Conservation (phyloP, 2,329 filamentous ascomycete species). For the Biscogniauxia mediterranea region DNA sequence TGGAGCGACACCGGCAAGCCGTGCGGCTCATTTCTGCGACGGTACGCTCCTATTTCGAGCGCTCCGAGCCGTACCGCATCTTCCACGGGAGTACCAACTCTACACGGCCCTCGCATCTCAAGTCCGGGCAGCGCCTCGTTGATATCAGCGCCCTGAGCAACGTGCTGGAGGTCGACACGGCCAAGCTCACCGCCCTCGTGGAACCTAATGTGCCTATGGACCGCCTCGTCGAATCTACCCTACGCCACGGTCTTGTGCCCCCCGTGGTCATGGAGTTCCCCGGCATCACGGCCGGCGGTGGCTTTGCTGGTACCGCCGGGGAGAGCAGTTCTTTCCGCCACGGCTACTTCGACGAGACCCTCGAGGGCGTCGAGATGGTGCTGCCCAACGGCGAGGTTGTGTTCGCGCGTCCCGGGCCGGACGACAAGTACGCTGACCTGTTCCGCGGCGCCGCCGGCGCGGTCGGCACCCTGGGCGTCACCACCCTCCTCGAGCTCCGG, state of each 20-base stretch:
- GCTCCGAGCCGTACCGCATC: conserved; percentile 65
- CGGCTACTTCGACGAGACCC: conserved; percentile 68
- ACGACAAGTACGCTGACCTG: conserved; percentile 46
- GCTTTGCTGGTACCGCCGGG: conserved; percentile 68
- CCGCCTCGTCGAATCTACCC: conserved; percentile 61
- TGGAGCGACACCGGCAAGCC: conserved; percentile 51
- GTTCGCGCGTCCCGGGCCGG: conserved; percentile 39
- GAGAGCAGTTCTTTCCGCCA: conserved; percentile 69
- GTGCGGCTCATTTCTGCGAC: conserved; percentile 47
- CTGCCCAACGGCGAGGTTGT: conserved; percentile 65
- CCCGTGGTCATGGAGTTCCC: conserved; percentile 76
- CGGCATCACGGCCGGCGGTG: conserved; percentile 71
- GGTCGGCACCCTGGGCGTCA: conserved; percentile 66
- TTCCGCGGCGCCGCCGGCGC: conserved; percentile 66
- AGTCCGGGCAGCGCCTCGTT: conserved; percentile 44
- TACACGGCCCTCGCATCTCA: conserved; percentile 55
- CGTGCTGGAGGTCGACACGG: conserved; percentile 61
- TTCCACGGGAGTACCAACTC: conserved; percentile 76
- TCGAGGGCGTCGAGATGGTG: conserved; percentile 66
- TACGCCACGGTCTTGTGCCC: conserved; percentile 64
- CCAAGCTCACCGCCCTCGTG: conserved; percentile 59
- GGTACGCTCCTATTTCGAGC: conserved; percentile 48
- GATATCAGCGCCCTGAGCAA: conserved; percentile 65
- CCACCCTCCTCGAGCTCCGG: conserved; percentile 64
- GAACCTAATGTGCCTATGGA: conserved; percentile 79